phyloP scores from a whole-genome alignment of 352 stramenopile genomes.

The Globisporangium alternatum region DNA sequence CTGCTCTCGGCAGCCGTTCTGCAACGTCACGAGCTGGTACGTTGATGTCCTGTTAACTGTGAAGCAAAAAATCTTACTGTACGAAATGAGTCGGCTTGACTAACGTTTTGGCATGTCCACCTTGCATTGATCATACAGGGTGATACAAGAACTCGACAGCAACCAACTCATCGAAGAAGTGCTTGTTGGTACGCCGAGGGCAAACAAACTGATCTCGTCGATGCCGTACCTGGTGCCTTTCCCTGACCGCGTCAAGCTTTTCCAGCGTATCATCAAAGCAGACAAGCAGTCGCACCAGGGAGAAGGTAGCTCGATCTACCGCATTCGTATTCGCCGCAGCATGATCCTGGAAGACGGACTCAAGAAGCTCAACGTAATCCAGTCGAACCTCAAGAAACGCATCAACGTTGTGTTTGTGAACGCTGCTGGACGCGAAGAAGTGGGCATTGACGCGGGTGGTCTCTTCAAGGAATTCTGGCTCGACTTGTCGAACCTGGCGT shows the following conservation, averaged over 20 bases:
- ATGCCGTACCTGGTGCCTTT: constrained; percentile 80
- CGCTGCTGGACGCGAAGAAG: constrained; percentile 88
- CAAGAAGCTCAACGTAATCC: constrained; percentile 80
- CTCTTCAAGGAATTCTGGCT: constrained; percentile 98
- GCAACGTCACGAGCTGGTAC: constrained; percentile 72
- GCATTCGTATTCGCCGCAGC: constrained; percentile 60
- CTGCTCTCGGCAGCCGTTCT: constrained; percentile 67
- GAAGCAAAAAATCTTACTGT: neutral
- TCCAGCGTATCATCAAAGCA: constrained; percentile 51
- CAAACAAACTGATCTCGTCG: constrained; percentile 58
- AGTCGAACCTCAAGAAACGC: constrained; percentile 82
- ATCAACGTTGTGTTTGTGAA: constrained; percentile 88
- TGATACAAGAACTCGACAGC: constrained; percentile 52
- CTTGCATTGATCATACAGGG: constrained; percentile 24
- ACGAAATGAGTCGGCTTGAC: neutral
- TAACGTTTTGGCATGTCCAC: neutral
- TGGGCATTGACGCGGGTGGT: constrained; percentile 94
- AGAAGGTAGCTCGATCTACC: constrained; percentile 37
- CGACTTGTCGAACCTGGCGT: constrained; percentile 87
- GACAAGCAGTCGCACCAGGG: constrained; percentile 59
- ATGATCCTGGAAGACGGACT: constrained; percentile 89
- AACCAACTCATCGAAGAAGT: constrained; percentile 58
- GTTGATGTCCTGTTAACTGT: constrained; percentile 12
- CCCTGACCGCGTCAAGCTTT: constrained; percentile 65
- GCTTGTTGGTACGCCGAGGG: constrained; percentile 42